phyloP scores from a whole-genome alignment of 2,329 filamentous ascomycete genomes.

The Colletotrichum liaoningense region DNA sequence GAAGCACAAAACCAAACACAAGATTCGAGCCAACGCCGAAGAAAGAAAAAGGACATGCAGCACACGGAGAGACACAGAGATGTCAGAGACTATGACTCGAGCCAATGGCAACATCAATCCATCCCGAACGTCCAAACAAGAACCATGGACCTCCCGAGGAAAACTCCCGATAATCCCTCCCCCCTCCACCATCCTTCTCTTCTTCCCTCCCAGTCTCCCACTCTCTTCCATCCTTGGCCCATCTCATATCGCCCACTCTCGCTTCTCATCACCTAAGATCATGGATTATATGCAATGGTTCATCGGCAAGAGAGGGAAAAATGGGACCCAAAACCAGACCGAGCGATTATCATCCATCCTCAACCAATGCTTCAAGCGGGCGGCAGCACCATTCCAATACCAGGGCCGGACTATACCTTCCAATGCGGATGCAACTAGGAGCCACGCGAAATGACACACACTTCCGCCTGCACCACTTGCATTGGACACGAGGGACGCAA shows the following conservation, averaged over 20 bases:
- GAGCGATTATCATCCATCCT: constrained; percentile 5
- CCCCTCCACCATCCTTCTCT: neutral
- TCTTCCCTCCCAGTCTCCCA: neutral
- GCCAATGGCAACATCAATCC: constrained; percentile 2
- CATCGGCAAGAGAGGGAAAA: constrained; percentile 8
- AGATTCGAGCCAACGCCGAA: neutral
- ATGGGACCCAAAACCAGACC: neutral
- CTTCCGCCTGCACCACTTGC: constrained; percentile 23
- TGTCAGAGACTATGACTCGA: neutral
- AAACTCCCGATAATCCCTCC: neutral
- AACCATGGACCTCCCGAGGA: neutral
- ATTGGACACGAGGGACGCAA: constrained; percentile 1
- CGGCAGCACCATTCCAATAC: constrained; percentile 8
- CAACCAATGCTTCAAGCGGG: neutral
- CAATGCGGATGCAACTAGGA: constrained; percentile 29
- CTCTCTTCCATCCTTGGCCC: neutral
- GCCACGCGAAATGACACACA: constrained; percentile 34
- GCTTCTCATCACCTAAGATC: constrained; percentile 23
- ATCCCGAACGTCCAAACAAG: constrained; percentile 5
- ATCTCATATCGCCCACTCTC: neutral
- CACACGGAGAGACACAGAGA: neutral
- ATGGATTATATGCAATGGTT: constrained; percentile 20
- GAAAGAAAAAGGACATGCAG: neutral
- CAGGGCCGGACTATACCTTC: constrained; percentile 31
- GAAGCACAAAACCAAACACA: neutral